These are phyloP conservation scores for Candida manassasensis DNA, from an alignment of 805 yeast species.

Conservation along the genomic window DNA sequence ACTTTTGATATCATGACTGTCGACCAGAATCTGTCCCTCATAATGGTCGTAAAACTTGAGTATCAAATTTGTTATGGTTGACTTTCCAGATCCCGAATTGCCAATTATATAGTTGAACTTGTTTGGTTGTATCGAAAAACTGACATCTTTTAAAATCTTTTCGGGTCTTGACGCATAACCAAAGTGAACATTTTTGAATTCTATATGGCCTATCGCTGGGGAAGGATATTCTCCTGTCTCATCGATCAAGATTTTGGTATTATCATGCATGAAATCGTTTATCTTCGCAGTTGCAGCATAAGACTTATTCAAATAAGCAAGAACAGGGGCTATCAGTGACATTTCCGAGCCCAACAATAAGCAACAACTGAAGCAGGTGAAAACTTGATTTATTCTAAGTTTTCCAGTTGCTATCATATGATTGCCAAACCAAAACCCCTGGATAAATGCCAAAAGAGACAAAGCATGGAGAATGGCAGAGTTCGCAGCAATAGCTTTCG, in stretches of 20 bases:
- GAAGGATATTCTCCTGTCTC: conserved; percentile 11
- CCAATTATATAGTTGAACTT: conserved; percentile 69
- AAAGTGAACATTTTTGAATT: conserved; percentile 55
- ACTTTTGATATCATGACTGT: conserved; percentile 42
- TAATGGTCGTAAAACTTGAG: conserved; percentile 50
- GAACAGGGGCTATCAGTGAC: conserved; percentile 49
- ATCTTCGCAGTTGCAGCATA: conserved; percentile 59
- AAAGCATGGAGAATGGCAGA: conserved; percentile 52
- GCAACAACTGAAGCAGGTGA: conserved; percentile 83
- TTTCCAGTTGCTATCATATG: conserved; percentile 51
- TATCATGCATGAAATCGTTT: conserved; percentile 28
- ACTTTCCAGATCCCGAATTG: conserved; percentile 89
- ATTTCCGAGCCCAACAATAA: conserved; percentile 63
- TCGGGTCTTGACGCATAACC: conserved; percentile 55
- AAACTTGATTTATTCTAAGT: conserved; percentile 55
- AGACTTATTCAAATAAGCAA: conserved; percentile 66
- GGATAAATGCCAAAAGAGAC: conserved; percentile 74
- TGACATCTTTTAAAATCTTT: conserved; percentile 44
- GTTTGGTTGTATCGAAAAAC: conserved; percentile 33
- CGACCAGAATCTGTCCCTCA: conserved; percentile 57
- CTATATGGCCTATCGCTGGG: conserved; percentile 42
- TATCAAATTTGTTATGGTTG: conserved; percentile 66
- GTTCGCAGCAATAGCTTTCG: conserved; percentile 51
- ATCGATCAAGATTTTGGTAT: conserved; percentile 1
- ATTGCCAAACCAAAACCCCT: conserved; percentile 90